Conservation (phyloP, 1,139 yeast species). For the Sugiyamaella japonica region DNA sequence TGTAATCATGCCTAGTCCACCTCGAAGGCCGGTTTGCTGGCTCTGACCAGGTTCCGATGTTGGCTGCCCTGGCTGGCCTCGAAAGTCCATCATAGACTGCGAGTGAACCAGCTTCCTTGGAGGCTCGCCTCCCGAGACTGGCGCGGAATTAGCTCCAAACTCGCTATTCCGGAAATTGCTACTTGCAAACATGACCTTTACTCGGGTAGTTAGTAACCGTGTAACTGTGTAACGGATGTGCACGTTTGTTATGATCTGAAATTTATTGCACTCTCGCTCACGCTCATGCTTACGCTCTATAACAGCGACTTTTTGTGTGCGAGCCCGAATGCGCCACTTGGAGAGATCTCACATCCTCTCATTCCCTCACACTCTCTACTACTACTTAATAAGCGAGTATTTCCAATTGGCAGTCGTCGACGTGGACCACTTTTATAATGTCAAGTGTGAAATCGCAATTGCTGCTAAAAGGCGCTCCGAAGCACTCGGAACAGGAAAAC, state of each 20-base stretch:
- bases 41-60: slow-evolving; percentile 1
- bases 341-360: neutral
- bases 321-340: neutral
- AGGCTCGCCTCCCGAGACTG: neutral
- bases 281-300: neutral
- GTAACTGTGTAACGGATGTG: too few relatives aligned
- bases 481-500: slow-evolving; percentile 15
- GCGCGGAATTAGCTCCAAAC: neutral
- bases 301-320: neutral
- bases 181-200: slow-evolving; percentile 3
- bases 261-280: neutral
- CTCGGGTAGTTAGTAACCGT: too few relatives aligned
- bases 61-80: slow-evolving; percentile 5
- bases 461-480: slow-evolving; percentile 4
- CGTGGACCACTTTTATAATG: too few relatives aligned
- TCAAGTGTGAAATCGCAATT: neutral
- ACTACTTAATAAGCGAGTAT: neutral
- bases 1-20: neutral
- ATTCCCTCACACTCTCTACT: neutral
- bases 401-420: too few relatives aligned
- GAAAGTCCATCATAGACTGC: slow-evolving; percentile 33
- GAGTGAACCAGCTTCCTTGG: slow-evolving; percentile 28
- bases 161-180: slow-evolving; percentile 7
- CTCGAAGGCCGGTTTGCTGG: neutral
- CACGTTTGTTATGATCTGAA: neutral